phyloP scores from a whole-genome alignment of 208 protist genomes.

The Trypanosoma caninum region DNA sequence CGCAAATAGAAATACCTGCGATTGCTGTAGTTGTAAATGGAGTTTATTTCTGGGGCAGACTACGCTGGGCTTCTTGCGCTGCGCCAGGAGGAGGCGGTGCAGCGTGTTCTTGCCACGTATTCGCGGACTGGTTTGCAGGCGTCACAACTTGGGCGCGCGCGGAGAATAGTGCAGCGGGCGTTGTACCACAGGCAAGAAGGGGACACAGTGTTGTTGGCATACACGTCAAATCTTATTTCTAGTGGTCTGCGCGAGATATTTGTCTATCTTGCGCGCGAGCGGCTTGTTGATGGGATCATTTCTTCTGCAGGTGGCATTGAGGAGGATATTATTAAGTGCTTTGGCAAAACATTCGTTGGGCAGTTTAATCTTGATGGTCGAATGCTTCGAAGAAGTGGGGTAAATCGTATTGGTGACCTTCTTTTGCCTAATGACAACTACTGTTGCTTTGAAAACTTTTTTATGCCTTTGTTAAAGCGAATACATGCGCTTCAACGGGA shows the following conservation, averaged over 20 bases:
- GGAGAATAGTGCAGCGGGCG: slow-evolving; percentile 53
- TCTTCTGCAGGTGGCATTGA: slow-evolving; percentile 99
- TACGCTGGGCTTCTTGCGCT: slow-evolving; percentile 42
- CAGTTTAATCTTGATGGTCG: slow-evolving; percentile 93
- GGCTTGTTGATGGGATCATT: slow-evolving; percentile 97
- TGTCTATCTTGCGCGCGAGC: slow-evolving; percentile 94
- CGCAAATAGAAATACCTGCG: background rate
- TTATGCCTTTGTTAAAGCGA: slow-evolving; percentile 96
- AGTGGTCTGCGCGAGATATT: slow-evolving; percentile 98
- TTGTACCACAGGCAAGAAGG: slow-evolving; percentile 42
- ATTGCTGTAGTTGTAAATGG: background rate
- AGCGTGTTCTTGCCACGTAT: slow-evolving; percentile 38
- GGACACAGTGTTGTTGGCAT: slow-evolving; percentile 97
- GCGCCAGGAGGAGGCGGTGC: slow-evolving; percentile 52
- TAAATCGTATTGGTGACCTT: slow-evolving; percentile 99
- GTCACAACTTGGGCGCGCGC: slow-evolving; percentile 67
- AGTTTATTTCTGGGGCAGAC: slow-evolving; percentile 41
- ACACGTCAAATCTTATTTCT: slow-evolving; percentile 99
- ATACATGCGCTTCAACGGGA: slow-evolving; percentile 91
- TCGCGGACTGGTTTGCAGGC: slow-evolving; percentile 66
- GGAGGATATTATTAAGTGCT: slow-evolving; percentile 99
- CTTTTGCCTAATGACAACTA: slow-evolving; percentile 99
- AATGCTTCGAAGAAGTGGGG: slow-evolving; percentile 78
- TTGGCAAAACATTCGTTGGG: slow-evolving; percentile 94
- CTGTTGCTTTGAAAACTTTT: slow-evolving; percentile 99